These are phyloP conservation scores for Calonectria hawksworthii DNA, from an alignment of 2,329 filamentous ascomycete genomes.

Conservation along the genomic window DNA sequence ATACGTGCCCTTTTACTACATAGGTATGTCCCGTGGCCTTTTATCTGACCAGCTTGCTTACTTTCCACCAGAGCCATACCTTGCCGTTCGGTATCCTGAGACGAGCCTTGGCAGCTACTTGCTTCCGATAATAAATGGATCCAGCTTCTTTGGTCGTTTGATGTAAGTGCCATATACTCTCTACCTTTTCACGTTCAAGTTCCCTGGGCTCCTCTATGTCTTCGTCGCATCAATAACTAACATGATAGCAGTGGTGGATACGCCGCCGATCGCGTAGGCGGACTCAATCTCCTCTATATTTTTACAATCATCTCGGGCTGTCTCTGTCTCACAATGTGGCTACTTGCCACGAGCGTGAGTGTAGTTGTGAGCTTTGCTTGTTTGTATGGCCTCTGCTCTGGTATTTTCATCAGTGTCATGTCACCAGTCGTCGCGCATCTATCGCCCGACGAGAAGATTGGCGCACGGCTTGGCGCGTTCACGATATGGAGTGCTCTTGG, in stretches of 20 bases:
- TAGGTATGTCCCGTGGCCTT: neutral
- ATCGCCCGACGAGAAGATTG: neutral
- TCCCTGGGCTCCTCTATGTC: neutral
- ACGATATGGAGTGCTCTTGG: neutral
- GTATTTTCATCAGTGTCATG: slow-evolving; percentile 1
- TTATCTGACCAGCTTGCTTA: neutral
- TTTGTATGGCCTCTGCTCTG: neutral
- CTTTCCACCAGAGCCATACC: neutral
- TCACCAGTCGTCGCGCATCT: neutral
- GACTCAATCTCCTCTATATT: neutral
- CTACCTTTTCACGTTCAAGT: no score
- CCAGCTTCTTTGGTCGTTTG: neutral
- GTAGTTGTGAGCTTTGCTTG: neutral
- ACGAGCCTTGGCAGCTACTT: neutral
- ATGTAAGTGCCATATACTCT: no score
- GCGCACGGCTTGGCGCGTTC: neutral
- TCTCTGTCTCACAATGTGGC: neutral
- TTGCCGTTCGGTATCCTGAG: neutral
- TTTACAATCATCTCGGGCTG: neutral
- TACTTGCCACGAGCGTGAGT: neutral
- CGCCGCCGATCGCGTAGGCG: neutral
- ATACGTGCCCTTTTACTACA: neutral
- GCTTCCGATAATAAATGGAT: neutral
- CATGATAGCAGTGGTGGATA: neutral
- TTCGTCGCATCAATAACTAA: no score